phyloP scores from a whole-genome alignment of 2,329 filamentous ascomycete species.

The Ophiostoma piceae region DNA sequence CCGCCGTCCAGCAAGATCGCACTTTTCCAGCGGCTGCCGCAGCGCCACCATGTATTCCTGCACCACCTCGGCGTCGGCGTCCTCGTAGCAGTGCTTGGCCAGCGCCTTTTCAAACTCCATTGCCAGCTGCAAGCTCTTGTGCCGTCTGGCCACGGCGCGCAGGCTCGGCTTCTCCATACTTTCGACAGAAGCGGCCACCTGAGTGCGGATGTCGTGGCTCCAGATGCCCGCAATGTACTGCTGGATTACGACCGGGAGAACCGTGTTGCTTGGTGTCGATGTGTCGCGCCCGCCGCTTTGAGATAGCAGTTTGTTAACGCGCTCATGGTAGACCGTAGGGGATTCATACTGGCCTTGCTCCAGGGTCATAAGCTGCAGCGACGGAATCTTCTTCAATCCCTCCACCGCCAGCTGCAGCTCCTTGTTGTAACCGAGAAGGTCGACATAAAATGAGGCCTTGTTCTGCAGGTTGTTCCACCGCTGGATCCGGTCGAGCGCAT shows the following conservation, averaged over 20 bases:
- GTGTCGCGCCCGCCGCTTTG: constrained; percentile 34
- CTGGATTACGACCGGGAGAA: constrained; percentile 34
- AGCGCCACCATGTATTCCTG: constrained; percentile 49
- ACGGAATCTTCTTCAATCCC: constrained; percentile 49
- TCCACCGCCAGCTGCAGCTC: constrained; percentile 44
- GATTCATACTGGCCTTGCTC: constrained; percentile 52
- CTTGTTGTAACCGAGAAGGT: constrained; percentile 49
- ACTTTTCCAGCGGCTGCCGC: constrained; percentile 35
- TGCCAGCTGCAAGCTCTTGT: constrained; percentile 53
- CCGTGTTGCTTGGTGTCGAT: constrained; percentile 26
- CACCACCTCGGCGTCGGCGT: constrained; percentile 37
- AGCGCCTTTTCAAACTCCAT: constrained; percentile 52
- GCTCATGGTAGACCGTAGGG: constrained; percentile 45
- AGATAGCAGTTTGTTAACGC: constrained; percentile 40
- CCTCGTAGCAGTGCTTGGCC: constrained; percentile 44
- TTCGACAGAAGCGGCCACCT: constrained; percentile 37
- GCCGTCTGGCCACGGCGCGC: constrained; percentile 42
- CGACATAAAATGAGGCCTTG: constrained; percentile 38
- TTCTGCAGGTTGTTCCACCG: constrained; percentile 45
- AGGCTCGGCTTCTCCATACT: constrained; percentile 33
- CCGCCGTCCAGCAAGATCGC: constrained; percentile 24
- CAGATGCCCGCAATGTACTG: constrained; percentile 52
- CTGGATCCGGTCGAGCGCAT: constrained; percentile 37
- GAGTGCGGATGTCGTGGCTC: constrained; percentile 42
- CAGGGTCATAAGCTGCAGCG: constrained; percentile 49